Conservation (phyloP, 139 green algal genomes). For the Haematococcus sp. region DNA sequence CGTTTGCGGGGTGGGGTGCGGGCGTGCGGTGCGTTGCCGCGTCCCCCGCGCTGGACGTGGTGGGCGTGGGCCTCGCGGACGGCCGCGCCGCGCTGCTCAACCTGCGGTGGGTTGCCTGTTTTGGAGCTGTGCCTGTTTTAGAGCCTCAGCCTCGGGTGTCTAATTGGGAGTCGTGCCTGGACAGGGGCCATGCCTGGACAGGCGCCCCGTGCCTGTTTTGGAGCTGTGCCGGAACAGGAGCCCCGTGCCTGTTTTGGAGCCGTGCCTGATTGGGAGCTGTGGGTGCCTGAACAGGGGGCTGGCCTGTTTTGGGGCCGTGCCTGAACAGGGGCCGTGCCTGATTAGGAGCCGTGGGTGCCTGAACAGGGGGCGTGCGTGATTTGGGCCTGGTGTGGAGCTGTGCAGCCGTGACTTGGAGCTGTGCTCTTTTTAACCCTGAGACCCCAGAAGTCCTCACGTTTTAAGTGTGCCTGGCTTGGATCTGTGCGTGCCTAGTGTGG, state of each 20-base stretch:
- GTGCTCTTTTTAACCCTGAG: no score
- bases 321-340: background rate
- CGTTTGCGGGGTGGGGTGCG: constrained; percentile 65
- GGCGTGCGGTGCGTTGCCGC: constrained; percentile 61
- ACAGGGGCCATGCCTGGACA: background rate
- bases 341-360: background rate
- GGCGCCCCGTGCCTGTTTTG: background rate
- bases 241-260: background rate
- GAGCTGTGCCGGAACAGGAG: background rate
- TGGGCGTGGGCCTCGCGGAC: constrained; percentile 87
- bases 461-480: no score
- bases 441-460: no score
- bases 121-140: background rate
- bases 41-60: constrained; percentile 90
- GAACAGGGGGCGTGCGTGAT: no score
- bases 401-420: no score
- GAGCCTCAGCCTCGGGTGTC: background rate
- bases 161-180: no score
- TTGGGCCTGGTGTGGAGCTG: no score
- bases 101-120: constrained; percentile 38
- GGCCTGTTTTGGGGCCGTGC: no score
- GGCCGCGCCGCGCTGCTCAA: constrained; percentile 86
- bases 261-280: background rate
- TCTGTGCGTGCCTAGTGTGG: no score
- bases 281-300: no score